Conservation (phyloP, 768 basidiomycete species). For the Tephrocybe sp. region DNA sequence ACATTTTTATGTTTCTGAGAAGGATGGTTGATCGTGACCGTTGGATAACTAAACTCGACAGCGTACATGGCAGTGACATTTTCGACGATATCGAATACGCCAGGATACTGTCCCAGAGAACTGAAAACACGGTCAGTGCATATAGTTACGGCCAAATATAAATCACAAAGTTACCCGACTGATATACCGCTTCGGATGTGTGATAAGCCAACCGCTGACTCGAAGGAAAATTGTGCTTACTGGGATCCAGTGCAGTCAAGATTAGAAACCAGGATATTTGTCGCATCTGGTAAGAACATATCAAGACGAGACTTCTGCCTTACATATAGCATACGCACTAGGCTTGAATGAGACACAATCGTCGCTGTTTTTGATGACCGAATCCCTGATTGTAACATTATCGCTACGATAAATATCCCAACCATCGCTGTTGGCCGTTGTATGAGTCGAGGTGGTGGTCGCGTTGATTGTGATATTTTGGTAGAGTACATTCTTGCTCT, state of each 20-base stretch:
- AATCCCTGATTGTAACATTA: constrained; percentile 44
- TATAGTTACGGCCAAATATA: neutral
- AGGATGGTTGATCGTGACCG: neutral
- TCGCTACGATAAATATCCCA: constrained; percentile 64
- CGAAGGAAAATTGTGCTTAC: constrained; percentile 27
- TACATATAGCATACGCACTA: constrained; percentile 25
- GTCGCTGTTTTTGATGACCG: constrained; percentile 51
- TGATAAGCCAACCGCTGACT: neutral
- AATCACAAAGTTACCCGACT: constrained; percentile 37
- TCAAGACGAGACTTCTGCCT: neutral
- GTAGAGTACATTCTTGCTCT: constrained; percentile 43
- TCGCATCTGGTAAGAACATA: constrained; percentile 36
- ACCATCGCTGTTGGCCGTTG: constrained; percentile 54
- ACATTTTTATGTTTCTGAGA: constrained; percentile 53
- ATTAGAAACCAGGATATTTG: constrained; percentile 55
- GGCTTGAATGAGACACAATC: constrained; percentile 63
- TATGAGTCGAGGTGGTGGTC: constrained; percentile 40
- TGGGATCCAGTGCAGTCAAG: constrained; percentile 60
- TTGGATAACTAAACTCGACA: neutral
- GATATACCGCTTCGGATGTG: constrained; percentile 46
- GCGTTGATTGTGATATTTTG: constrained; percentile 46
- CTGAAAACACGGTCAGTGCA: constrained; percentile 25
- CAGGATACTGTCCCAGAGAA: constrained; percentile 55
- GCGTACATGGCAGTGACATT: constrained; percentile 52
- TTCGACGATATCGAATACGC: constrained; percentile 56